Percentiles rank a stretch among this genome's conserved stretches.
phyloP scores from a whole-genome alignment of 305 asterid species.

The Fraxinus velutina region DNA sequence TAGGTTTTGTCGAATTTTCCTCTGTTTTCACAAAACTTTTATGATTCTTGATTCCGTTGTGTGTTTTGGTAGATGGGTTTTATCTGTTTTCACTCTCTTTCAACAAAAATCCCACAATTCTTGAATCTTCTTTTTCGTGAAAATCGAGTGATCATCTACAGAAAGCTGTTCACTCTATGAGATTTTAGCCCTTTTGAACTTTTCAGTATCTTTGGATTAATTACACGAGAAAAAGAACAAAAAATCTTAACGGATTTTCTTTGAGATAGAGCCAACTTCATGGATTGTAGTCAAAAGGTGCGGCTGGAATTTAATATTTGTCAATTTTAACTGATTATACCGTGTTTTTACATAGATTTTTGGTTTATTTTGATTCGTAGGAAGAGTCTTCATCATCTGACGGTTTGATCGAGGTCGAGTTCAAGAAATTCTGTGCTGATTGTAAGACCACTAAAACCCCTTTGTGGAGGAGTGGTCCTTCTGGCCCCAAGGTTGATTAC shows the following conservation, averaged over 20 bases:
- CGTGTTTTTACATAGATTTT: background rate
- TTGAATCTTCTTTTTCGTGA: background rate
- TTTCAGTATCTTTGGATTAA: background rate
- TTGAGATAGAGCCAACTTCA: constrained; percentile 12
- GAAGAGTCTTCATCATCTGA: constrained; percentile 31
- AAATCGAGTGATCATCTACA: constrained; percentile 2
- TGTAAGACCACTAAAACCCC: constrained; percentile 66
- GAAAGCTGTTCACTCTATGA: background rate
- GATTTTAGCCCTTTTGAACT: background rate
- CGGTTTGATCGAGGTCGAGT: constrained; percentile 13
- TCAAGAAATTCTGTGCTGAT: constrained; percentile 39
- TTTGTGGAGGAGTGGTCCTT: constrained; percentile 65
- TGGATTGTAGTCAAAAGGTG: constrained; percentile 49
- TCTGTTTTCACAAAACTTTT: background rate
- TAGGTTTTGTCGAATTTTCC: background rate
- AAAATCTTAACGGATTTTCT: background rate
- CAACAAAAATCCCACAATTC: background rate
- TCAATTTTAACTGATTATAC: background rate
- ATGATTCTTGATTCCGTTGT: background rate
- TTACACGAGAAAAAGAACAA: background rate
- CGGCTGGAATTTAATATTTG: background rate
- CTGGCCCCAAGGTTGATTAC: constrained; percentile 57
- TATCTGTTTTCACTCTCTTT: background rate
- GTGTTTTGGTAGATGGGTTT: constrained; percentile 19
- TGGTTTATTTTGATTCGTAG: constrained; percentile 21